Base-by-base conservation (phyloP, 2,329 filamentous ascomycete species). In the Ascochyta koolunga region DNA sequence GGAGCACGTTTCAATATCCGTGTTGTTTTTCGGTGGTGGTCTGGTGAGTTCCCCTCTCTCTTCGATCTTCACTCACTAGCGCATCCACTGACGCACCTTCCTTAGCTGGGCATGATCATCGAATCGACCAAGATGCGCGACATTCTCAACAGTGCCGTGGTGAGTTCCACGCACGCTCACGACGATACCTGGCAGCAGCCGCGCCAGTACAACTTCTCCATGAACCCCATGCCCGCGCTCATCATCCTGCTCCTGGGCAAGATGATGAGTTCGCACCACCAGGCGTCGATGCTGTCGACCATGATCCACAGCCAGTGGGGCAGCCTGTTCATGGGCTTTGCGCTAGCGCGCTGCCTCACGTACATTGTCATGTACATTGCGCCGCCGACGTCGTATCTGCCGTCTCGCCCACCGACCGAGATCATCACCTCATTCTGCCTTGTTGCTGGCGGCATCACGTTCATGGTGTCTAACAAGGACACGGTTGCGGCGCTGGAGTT, bases 251-350 rank as follows among this genome's bases (percentile, higher is more conserved):
- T 97, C 0, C 81, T 97, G 1, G 95, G 95, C 29, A 85, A 93
- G 71, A 95, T 96, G 90, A 98, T 98, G 93, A 89, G 89, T 69
- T 91, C 90, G 22, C 93, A 98, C 75, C 90, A 93, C 54, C 93
- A 96, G 72, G 74, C 80, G 24, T 90, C 86, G 55, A 91, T 91
- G 88, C 83, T 92, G 40, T 93, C 91, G 9, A 90, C 87, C 62
- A 96, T 95, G 90, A 84, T 98, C 42, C 93, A 98, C 77, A 88
- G 88, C 70, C 93, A 97, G 75, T 98, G 93, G 93, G 93, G 93
- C 22, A 87, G 86, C 67, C 82, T 98, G 62, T 83, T 98, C 47
- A 83, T 90, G 40, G 91, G 88, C 22, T 93, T 91, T 49, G 88
- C 92, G 0, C 81, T 96, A 53, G 87, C 91, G 21, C 86, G 93